Percentiles rank a stretch among this genome's conserved stretches.
Conservation (phyloP, 2,329 filamentous ascomycete species). For the Microascus cirrosus region DNA sequence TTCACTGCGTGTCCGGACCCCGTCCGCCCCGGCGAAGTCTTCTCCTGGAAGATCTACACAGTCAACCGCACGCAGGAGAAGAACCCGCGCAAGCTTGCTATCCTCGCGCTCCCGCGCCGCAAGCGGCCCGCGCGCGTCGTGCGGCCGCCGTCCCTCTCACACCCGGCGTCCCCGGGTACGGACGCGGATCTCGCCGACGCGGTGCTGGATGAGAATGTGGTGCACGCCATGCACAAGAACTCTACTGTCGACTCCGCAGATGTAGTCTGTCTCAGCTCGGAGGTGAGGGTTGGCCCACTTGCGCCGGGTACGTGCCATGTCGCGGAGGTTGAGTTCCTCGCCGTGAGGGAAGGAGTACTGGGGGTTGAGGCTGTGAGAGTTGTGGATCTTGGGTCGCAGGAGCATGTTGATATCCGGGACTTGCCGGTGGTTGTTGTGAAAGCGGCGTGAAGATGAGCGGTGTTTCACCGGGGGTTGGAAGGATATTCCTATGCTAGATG, state of each 20-base stretch:
- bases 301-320: conserved; percentile 64
- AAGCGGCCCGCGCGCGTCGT: conserved; percentile 37
- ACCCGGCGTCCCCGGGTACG: neutral
- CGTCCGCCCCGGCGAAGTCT: conserved; percentile 53
- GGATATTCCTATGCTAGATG: neutral
- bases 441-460: neutral
- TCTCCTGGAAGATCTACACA: conserved; percentile 64
- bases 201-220: conserved; percentile 58
- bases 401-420: conserved; percentile 67
- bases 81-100: conserved; percentile 54
- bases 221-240: conserved; percentile 60
- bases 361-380: conserved; percentile 63
- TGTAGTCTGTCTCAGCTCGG: conserved; percentile 63
- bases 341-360: conserved; percentile 54
- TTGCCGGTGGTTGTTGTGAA: conserved; percentile 55
- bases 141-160: conserved; percentile 41
- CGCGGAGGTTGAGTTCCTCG: conserved; percentile 60
- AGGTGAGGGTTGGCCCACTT: conserved; percentile 62
- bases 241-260: conserved; percentile 53
- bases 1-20: conserved; percentile 49
- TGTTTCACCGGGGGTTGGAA: neutral
- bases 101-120: conserved; percentile 56
- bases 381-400: conserved; percentile 61
- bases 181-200: conserved; percentile 44
- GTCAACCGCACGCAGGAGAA: conserved; percentile 54